These are phyloP conservation scores for Cocos nucifera DNA, from an alignment of 176 grass and related monocot genomes.

Conservation along the genomic window DNA sequence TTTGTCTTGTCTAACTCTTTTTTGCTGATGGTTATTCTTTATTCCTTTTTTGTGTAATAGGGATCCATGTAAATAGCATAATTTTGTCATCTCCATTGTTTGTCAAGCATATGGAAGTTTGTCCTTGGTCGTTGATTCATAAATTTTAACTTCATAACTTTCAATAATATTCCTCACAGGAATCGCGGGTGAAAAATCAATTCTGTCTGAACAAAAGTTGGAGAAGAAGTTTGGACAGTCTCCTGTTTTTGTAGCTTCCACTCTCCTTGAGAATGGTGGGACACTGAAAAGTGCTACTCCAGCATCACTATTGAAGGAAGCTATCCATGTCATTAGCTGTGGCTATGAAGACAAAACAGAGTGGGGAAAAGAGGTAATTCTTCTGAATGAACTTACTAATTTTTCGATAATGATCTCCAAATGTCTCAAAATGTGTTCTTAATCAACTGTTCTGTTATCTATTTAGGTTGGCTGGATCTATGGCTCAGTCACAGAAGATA, in stretches of 20 bases:
- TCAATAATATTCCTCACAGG: constrained; percentile 16
- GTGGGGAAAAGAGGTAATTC: constrained; percentile 62
- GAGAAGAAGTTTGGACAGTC: constrained; percentile 78
- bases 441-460: neutral
- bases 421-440: neutral
- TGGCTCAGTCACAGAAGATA: constrained; percentile 71
- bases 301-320: constrained; percentile 63
- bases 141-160: neutral
- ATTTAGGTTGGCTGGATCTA: constrained; percentile 73
- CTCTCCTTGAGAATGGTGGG: constrained; percentile 60
- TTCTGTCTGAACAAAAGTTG: constrained; percentile 45
- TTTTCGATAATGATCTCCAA: neutral
- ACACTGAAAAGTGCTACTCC: constrained; percentile 45
- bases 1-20: too few relatives aligned
- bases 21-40: too few relatives aligned
- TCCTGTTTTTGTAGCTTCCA: constrained; percentile 70
- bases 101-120: too few relatives aligned
- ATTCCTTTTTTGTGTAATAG: too few relatives aligned
- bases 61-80: too few relatives aligned
- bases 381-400: neutral
- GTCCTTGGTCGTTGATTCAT: too few relatives aligned
- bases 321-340: constrained; percentile 69
- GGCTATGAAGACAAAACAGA: constrained; percentile 72
- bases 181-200: constrained; percentile 33
- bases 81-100: too few relatives aligned